Conservation (phyloP, 139 green algal species). For the Coccomyxa sp. region DNA sequence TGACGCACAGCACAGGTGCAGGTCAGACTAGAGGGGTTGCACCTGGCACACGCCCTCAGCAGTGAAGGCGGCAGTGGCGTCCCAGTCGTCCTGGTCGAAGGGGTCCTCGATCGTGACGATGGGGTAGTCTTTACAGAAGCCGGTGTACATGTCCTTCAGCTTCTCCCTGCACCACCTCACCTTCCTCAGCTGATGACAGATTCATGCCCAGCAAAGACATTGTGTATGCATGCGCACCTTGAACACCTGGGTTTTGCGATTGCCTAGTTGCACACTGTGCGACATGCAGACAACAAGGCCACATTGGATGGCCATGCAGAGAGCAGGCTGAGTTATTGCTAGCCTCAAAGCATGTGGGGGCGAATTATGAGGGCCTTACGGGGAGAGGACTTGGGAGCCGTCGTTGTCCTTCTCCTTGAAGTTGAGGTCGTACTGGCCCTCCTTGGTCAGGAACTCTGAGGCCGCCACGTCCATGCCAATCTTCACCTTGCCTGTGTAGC, state of each 20-base stretch:
- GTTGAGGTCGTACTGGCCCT: slow-evolving; percentile 96
- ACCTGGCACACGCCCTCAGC: slow-evolving; percentile 66
- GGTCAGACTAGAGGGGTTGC: neutral
- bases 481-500: slow-evolving; percentile 93
- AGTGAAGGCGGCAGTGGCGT: slow-evolving; percentile 72
- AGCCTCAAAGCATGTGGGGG: no score
- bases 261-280: no score
- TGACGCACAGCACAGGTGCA: no score
- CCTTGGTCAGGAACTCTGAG: slow-evolving; percentile 88
- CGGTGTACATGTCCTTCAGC: slow-evolving; percentile 91
- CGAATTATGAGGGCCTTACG: slow-evolving; percentile 33
- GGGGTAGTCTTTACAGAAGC: slow-evolving; percentile 85
- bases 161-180: slow-evolving; percentile 34
- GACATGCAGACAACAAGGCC: neutral
- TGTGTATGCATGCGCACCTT: no score
- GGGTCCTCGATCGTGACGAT: slow-evolving; percentile 98
- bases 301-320: neutral
- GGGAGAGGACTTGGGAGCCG: slow-evolving; percentile 79
- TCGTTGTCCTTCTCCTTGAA: slow-evolving; percentile 96
- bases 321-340: neutral
- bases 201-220: no score
- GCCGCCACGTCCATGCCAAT: slow-evolving; percentile 99
- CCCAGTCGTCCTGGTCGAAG: slow-evolving; percentile 98
- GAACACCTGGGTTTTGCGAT: neutral
- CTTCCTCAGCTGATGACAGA: no score